A percentile compares a stretch with the other conserved stretches of the same genome.
phyloP scores from a whole-genome alignment of 2,329 filamentous ascomycete species.

The Talaromyces albobiverticillius region DNA sequence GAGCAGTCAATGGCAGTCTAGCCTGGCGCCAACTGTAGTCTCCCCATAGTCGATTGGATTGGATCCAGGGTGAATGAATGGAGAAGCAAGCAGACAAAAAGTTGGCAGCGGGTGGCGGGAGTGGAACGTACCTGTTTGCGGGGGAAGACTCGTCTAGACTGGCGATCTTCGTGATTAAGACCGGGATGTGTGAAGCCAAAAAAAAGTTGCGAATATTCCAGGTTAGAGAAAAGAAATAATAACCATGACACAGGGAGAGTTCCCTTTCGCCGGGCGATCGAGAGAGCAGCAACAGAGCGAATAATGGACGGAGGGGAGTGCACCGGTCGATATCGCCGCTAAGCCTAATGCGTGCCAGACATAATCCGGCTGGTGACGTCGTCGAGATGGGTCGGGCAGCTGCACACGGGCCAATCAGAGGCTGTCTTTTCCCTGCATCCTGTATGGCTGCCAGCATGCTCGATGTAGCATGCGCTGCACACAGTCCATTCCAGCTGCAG shows the following conservation, averaged over 20 bases:
- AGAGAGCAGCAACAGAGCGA: background rate
- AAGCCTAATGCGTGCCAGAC: background rate
- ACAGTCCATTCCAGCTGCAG: too few species aligned
- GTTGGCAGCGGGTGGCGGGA: background rate
- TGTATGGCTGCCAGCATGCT: too few species aligned
- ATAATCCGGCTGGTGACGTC: background rate
- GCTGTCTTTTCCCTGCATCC: background rate
- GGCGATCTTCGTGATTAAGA: background rate
- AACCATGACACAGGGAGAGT: background rate
- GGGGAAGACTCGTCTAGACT: background rate
- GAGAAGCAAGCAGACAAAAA: background rate
- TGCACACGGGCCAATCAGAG: background rate
- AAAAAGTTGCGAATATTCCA: background rate
- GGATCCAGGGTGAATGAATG: background rate
- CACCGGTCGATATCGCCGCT: background rate
- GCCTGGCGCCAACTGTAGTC: background rate
- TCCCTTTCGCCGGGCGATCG: background rate
- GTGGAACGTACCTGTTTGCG: background rate
- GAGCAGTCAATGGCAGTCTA: background rate
- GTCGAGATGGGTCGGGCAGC: background rate
- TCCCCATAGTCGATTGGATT: background rate
- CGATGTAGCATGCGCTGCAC: too few species aligned
- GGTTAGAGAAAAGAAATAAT: background rate
- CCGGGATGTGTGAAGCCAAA: background rate
- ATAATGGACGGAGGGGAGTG: background rate